Evolutionary conservation across 2,329 filamentous ascomycete species (phyloP), one percentile per base, ranked within the genome.

Genomic region (Ilyonectria sp.): DNA sequence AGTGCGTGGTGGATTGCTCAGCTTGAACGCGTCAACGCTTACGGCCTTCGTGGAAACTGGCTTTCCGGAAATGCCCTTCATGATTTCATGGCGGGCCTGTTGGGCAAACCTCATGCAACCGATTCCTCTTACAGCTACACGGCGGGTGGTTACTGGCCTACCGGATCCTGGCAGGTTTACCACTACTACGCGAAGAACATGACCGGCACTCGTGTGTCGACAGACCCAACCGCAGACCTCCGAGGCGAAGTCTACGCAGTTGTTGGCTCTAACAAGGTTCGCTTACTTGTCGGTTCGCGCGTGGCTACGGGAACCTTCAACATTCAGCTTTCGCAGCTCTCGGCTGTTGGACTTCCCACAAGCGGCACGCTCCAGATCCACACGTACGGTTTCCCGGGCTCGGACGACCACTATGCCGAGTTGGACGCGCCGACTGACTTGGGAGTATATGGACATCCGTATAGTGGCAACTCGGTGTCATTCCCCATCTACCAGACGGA

Each of bases 11-110:
- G 81, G 77, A 83, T 87, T 37, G 73, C 81, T 2, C 82, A 82
- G 26, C 79, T 87, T 1, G 85, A 87, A 65, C 79, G 85, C 0
- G 75, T 81, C 71, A 79, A 86, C 62, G 71, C 80, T 4, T 71
- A 74, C 9, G 84, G 84, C 1, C 75, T 86, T 0, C 79, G 84
- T 3, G 84, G 81, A 0, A 86, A 86, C 66, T 86, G 85, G 85
- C 79, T 79, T 5, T 76, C 76, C 2, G 79, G 76, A n/a, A 75
- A 70, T 19, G 73, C 73, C 1, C 76, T 86, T 10, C 85, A 85
- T 69, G 83, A 86, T 63, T 81, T 80, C 21, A 63, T 86, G 26
- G 84, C 83, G 8, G 78, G 78, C 44, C 76, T 86, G 8, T 10
- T 72, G 1, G 60, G 64, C 3, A 67, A 72, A 15, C 63, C 67